Evolutionary conservation across 176 grass and related monocot genomes (phyloP), one percentile per base, ranked within the genome.

Genomic region (Oryza meridionalis): DNA sequence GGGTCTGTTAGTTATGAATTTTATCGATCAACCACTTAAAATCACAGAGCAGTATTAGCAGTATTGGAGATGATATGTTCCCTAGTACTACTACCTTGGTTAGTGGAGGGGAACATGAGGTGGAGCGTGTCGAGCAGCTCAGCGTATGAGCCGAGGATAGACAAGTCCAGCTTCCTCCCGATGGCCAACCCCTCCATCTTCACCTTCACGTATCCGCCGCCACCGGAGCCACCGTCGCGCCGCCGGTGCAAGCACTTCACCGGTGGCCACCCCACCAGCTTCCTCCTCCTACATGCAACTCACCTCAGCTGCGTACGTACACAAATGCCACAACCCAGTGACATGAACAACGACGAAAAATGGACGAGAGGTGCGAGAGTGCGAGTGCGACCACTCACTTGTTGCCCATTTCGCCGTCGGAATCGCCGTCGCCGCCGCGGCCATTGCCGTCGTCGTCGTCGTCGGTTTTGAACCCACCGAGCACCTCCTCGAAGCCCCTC

Each of bases 121-220:
- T 50, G 43, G 26, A 97, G 90, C 3, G 90, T 91, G 81, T 26
- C 65, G 70, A 88, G 84, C 65, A 97, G 90, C 12, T 85, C 84
- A 2, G 85, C 29, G 69, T 97, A 97, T 0, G 94, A 92, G 62
- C 58, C 53, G 61, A 89, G 86, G 55, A 89, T 83, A 26, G 84
- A 85, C 37, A 97, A 79, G 74, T 94, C 92, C 6, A 97, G 62
- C 90, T 94, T 97, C 81, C 92, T 89, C 45, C 95, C 92, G 80
- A 97, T 94, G 74, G 89, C 27, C 40, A 86, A 74, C 26, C 94
- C 94, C 73, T 97, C 90, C 94, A 97, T 94, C 51, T 75, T 91
- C 65, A 97, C 90, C 88, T 97, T 97, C 59, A 97, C 90, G 76
- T 92, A 94, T 62, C 68, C 82, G 0, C 68, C 82, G 0, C 9